Percentiles rank a stretch among this genome's conserved stretches.
Conservation (phyloP, 2,329 filamentous ascomycete genomes). For the Pochonia chlamydosporia region DNA sequence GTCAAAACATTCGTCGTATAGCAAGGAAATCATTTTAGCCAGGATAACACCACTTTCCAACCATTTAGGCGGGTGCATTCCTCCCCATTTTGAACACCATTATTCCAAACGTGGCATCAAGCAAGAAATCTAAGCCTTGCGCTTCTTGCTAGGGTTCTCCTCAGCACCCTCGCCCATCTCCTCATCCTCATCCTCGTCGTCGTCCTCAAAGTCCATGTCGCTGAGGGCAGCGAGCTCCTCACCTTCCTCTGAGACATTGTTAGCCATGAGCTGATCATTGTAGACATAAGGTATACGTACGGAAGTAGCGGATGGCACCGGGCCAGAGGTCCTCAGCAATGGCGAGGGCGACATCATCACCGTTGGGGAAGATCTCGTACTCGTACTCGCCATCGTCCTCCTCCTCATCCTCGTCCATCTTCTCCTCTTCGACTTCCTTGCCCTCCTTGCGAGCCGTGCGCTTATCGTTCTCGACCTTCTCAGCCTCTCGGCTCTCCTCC, state of each 20-base stretch:
- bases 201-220: conserved; percentile 63
- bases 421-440: conserved; percentile 43
- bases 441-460: conserved; percentile 43
- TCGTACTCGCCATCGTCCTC: conserved; percentile 58
- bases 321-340: conserved; percentile 87
- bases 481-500: conserved; percentile 62
- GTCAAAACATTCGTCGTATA: background rate
- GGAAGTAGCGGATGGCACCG: conserved; percentile 84
- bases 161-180: conserved; percentile 45
- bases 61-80: background rate
- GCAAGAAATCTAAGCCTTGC: conserved; percentile 30
- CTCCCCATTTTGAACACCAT: background rate
- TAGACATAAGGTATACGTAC: too few species aligned
- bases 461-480: conserved; percentile 54
- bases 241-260: conserved; percentile 36
- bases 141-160: conserved; percentile 39
- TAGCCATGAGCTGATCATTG: conserved; percentile 24
- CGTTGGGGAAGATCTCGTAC: conserved; percentile 81
- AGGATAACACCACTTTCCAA: conserved; percentile 9
- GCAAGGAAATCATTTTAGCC: conserved; percentile 12
- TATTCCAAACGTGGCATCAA: background rate
- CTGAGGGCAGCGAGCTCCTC: conserved; percentile 62
- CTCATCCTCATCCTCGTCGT: conserved; percentile 30
- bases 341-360: conserved; percentile 73
- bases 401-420: conserved; percentile 57